Percentiles rank a stretch among this genome's conserved stretches.
Conservation (phyloP, 1,284 basidiomycete genomes). For the Inonotus obliquus region DNA sequence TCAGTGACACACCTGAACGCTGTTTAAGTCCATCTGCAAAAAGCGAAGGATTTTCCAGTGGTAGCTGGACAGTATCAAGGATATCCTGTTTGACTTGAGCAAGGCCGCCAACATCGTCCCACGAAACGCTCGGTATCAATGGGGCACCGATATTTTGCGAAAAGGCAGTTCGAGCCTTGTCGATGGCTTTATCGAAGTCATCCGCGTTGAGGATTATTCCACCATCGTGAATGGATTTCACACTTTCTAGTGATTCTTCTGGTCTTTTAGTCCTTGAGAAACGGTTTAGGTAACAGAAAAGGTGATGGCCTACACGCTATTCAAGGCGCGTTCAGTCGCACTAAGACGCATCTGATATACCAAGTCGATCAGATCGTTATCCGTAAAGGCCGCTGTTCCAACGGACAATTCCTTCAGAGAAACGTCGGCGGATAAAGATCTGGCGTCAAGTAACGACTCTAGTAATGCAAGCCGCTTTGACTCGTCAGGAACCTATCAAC, state of each 20-base stretch:
- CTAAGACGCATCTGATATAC: conserved; percentile 58
- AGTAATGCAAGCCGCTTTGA: conserved; percentile 67
- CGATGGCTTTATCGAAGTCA: conserved; percentile 75
- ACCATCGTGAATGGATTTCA: background rate
- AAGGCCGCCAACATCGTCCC: conserved; percentile 97
- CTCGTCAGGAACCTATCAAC: conserved; percentile 73
- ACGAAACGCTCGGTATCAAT: conserved; percentile 93
- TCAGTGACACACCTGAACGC: conserved; percentile 65
- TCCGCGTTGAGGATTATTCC: conserved; percentile 37
- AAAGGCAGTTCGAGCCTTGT: conserved; percentile 76
- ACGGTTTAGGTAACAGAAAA: background rate
- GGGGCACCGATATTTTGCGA: conserved; percentile 94
- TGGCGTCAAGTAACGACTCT: conserved; percentile 40
- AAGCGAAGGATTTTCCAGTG: conserved; percentile 90
- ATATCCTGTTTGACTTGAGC: conserved; percentile 90
- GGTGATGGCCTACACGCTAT: conserved; percentile 34
- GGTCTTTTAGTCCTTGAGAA: conserved; percentile 6
- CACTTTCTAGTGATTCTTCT: conserved; percentile 3
- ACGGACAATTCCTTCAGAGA: conserved; percentile 70
- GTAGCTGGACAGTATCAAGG: conserved; percentile 94
- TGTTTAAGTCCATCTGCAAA: conserved; percentile 95
- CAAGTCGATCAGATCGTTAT: conserved; percentile 77
- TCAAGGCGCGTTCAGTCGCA: conserved; percentile 52
- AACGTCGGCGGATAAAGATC: conserved; percentile 71
- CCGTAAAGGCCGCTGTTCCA: conserved; percentile 90